phyloP scores from a whole-genome alignment of 2,329 filamentous ascomycete genomes.

The Acarospora socialis region DNA sequence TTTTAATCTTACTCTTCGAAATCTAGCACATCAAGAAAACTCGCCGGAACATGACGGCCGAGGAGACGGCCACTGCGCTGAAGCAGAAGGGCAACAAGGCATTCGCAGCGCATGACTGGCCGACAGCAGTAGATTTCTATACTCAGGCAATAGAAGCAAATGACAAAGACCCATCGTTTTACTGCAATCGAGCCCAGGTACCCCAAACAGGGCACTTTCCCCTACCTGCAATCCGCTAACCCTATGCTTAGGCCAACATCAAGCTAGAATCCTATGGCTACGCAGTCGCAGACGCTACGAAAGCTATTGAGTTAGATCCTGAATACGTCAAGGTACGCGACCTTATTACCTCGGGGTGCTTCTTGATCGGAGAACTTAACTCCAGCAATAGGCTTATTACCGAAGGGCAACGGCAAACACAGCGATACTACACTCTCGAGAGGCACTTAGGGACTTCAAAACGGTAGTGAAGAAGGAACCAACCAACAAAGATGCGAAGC shows the following conservation, averaged over 20 bases:
- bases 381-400: constrained; percentile 62
- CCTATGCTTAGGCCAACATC: constrained; percentile 58
- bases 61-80: constrained; percentile 57
- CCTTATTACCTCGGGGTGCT: constrained; percentile 1
- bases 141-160: constrained; percentile 75
- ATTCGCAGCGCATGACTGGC: constrained; percentile 79
- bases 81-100: constrained; percentile 94
- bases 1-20: no score
- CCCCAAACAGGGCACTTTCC: constrained; percentile 11
- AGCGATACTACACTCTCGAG: constrained; percentile 75
- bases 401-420: constrained; percentile 82
- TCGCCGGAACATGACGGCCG: constrained; percentile 28
- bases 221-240: constrained; percentile 22
- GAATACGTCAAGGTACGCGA: constrained; percentile 69
- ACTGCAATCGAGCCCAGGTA: constrained; percentile 88
- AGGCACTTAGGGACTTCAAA: constrained; percentile 85
- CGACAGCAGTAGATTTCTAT: constrained; percentile 67
- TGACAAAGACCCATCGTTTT: constrained; percentile 75
- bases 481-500: constrained; percentile 73
- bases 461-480: constrained; percentile 79
- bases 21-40: no score
- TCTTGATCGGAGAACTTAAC: constrained; percentile 2
- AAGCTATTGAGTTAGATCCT: constrained; percentile 78
- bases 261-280: constrained; percentile 93
- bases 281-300: constrained; percentile 78